Base-by-base conservation (phyloP, 352 stramenopile species). In the Phytophthora citrophthora region DNA sequence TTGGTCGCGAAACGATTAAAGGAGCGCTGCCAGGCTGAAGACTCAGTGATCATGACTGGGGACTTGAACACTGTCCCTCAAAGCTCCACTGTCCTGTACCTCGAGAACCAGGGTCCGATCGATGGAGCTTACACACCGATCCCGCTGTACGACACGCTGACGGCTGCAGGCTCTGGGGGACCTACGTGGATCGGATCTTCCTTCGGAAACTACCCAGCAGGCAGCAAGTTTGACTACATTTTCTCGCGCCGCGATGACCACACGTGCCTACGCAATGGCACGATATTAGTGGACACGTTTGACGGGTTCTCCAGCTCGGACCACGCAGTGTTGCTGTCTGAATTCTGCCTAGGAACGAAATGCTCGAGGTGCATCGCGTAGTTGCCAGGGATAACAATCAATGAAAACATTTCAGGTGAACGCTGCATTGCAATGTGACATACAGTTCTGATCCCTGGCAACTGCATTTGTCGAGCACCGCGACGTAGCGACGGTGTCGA, bases 191-290 rank as follows among this genome's bases (percentile, higher is more conserved):
- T 93, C 41, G 85, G 78, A 9, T 57, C 61, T 11, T 87, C 79
- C 0, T 91, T 91, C 16, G 63, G 68, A 16, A 63, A 59, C 54
- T 27, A 44, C 4, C 58, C 64, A 13, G 49, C 24, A 15, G 72
- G 56, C 24, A 36, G 49, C 44, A 92, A 92, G 52, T 68, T 81
- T 51, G 85, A 92, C 72, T 94, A 90, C 68, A 86, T 92, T 54
- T 86, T 90, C 54, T 48, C 74, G 3, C 81, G 82, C 12, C 69
- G 54, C 7, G 78, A 91, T 59, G 26, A 39, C 11, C 65, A 82
- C 50, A 84, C 72, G 8, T 86, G 72, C 41, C 59, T 90, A 26
- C 74, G 63, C 34, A 66, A 59, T 20, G 68, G 62, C 13, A 65
- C 67, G 13, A 59, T 91, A 54, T 72, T 91, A 54, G 60, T 54